Percentiles rank a stretch among this genome's conserved stretches.
Evolutionary conservation across 1,139 yeast species (phyloP).

Genomic region (Citeromyces hawaiiensis): DNA sequence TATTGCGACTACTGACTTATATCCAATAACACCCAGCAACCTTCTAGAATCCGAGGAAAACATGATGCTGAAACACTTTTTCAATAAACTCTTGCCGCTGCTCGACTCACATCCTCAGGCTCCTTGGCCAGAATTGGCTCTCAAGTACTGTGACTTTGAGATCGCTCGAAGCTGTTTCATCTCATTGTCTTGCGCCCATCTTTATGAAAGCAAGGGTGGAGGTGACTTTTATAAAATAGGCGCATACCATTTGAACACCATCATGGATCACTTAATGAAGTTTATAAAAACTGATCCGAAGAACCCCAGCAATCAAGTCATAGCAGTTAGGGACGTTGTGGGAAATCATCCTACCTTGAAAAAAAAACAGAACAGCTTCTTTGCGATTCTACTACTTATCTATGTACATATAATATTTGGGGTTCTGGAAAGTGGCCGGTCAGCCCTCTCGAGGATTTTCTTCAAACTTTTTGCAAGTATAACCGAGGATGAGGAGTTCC

Average conservation of each 20-base stretch:
- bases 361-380: conserved; percentile 22
- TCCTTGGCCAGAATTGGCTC: conserved; percentile 45
- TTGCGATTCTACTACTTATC: conserved; percentile 33
- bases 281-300: conserved; percentile 13
- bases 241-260: conserved; percentile 33
- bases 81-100: conserved; percentile 33
- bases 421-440: conserved; percentile 36
- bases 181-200: conserved; percentile 37
- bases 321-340: conserved; percentile 18
- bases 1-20: conserved; percentile 5
- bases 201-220: conserved; percentile 30
- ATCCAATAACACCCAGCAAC: conserved; percentile 7
- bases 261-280: conserved; percentile 34
- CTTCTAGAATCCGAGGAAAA: conserved; percentile 29
- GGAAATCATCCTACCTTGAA: conserved; percentile 15
- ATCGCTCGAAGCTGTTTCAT: conserved; percentile 41
- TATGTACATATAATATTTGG: conserved; percentile 39
- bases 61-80: conserved; percentile 37
- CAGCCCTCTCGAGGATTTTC: conserved; percentile 32
- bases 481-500: conserved; percentile 24
- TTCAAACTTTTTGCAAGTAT: conserved; percentile 34
- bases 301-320: conserved; percentile 5
- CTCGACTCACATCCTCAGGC: conserved; percentile 43
- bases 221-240: conserved; percentile 34
- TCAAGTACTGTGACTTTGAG: conserved; percentile 40